Percentiles rank a stretch among this genome's conserved stretches.
Conservation (phyloP, 108 stramenopile genomes). For the Nannochloropsis salina region DNA sequence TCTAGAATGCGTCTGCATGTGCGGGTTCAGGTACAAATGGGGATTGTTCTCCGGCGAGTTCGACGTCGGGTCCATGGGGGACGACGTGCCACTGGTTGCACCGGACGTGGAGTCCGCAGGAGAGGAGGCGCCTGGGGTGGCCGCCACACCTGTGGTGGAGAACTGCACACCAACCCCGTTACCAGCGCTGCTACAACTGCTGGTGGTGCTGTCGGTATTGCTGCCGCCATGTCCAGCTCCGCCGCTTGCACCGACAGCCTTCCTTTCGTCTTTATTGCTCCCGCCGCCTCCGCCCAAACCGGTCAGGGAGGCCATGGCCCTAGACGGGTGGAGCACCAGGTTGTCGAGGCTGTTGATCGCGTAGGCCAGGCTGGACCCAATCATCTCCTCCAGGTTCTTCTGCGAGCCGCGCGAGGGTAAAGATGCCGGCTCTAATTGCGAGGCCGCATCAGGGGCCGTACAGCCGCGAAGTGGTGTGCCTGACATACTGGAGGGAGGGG, state of each 20-base stretch:
- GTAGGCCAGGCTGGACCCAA: conserved; percentile 25
- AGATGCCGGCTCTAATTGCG: not conserved
- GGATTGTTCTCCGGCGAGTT: not conserved
- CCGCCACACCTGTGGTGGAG: not conserved
- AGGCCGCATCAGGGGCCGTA: not conserved
- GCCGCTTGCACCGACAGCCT: not conserved
- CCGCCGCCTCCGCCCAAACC: not conserved
- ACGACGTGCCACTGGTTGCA: not conserved
- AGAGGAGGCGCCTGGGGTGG: not conserved
- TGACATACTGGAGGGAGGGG: not conserved
- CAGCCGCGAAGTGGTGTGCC: not conserved
- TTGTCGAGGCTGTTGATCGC: conserved; percentile 29
- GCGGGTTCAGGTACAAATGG: not conserved
- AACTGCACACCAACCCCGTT: not conserved
- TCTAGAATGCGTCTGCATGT: not conserved
- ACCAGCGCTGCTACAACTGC: not conserved
- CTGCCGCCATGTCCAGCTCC: not conserved
- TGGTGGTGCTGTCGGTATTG: not conserved
- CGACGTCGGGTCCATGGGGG: not conserved
- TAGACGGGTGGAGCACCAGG: conserved; percentile 18
- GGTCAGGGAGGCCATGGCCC: not conserved
- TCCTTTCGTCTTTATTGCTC: not conserved
- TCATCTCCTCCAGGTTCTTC: conserved; percentile 18
- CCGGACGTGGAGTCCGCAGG: not conserved
- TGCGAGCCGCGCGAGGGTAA: not conserved